These are phyloP conservation scores for Trichoderma lentiforme DNA, from an alignment of 2,329 filamentous ascomycete genomes.

Conservation along the genomic window DNA sequence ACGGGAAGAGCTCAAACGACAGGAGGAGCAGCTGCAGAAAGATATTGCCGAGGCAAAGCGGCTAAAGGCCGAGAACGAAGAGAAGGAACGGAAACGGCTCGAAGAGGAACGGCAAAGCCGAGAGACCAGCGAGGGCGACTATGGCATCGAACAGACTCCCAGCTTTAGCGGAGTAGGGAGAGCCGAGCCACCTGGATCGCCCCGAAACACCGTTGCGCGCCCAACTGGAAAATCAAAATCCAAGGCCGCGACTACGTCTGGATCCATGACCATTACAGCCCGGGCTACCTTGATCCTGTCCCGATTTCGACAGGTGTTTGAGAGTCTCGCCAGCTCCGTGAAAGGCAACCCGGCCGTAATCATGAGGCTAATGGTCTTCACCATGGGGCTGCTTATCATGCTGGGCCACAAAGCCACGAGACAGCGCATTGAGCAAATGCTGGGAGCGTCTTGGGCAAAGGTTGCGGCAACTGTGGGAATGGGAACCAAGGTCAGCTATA, in stretches of 20 bases:
- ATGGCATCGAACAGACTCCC: conserved; percentile 60
- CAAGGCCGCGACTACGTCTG: conserved; percentile 30
- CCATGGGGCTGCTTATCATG: conserved; percentile 73
- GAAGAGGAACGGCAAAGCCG: conserved; percentile 52
- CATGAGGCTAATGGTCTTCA: conserved; percentile 68
- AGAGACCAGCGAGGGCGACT: conserved; percentile 61
- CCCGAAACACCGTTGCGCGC: conserved; percentile 34
- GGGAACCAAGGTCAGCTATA: conserved; percentile 97
- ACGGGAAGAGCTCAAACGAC: conserved; percentile 53
- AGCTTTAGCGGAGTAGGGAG: conserved; percentile 37
- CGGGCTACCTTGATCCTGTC: conserved; percentile 52
- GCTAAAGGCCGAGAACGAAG: conserved; percentile 57
- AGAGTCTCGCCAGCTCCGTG: conserved; percentile 48
- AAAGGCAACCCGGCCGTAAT: conserved; percentile 56
- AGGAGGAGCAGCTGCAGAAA: conserved; percentile 54
- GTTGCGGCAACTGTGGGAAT: conserved; percentile 82
- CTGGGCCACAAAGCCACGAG: conserved; percentile 72
- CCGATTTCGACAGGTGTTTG: conserved; percentile 51
- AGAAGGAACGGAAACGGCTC: conserved; percentile 49
- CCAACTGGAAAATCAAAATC: conserved; percentile 27
- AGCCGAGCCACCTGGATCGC: conserved; percentile 30
- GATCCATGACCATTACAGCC: conserved; percentile 39
- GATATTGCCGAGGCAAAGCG: conserved; percentile 57
- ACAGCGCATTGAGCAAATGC: conserved; percentile 66
- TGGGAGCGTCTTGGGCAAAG: conserved; percentile 75